These are phyloP conservation scores for Teunomyces cretensis DNA, from an alignment of 805 yeast species.

Conservation along the genomic window DNA sequence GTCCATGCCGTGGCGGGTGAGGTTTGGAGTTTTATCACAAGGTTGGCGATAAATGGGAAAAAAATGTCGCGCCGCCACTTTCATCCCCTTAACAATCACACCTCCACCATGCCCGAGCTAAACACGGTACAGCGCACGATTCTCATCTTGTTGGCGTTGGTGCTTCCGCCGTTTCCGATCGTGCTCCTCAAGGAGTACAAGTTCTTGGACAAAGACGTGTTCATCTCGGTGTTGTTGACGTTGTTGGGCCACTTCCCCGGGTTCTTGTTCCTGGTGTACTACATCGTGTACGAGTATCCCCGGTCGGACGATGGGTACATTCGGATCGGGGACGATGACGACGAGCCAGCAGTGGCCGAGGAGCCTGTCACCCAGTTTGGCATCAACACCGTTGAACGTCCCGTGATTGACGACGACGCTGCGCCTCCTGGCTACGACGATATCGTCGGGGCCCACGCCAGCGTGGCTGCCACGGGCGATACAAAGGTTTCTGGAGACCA, in stretches of 20 bases:
- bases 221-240: conserved; percentile 30
- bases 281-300: conserved; percentile 1
- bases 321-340: not conserved
- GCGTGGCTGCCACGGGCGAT: too few relatives aligned
- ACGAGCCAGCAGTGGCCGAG: not conserved
- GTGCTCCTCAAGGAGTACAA: conserved; percentile 28
- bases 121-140: not conserved
- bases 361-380: too few relatives aligned
- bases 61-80: too few relatives aligned
- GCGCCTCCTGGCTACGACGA: conserved; percentile 28
- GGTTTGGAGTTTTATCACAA: too few relatives aligned
- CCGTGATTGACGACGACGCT: not conserved
- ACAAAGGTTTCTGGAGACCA: conserved; percentile 22
- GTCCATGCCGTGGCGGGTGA: conserved; percentile 54
- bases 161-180: conserved; percentile 41
- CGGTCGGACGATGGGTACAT: not conserved
- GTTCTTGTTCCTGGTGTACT: conserved; percentile 29
- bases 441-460: conserved; percentile 14
- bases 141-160: conserved; percentile 29
- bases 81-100: too few relatives aligned
- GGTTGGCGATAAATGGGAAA: too few relatives aligned
- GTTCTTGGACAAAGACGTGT: conserved; percentile 35
- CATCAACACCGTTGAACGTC: not conserved
- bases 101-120: not conserved
- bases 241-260: conserved; percentile 36